Evolutionary conservation across 2,329 filamentous ascomycete genomes (phyloP).

Genomic region (Hymenoscyphus fraxineus): DNA sequence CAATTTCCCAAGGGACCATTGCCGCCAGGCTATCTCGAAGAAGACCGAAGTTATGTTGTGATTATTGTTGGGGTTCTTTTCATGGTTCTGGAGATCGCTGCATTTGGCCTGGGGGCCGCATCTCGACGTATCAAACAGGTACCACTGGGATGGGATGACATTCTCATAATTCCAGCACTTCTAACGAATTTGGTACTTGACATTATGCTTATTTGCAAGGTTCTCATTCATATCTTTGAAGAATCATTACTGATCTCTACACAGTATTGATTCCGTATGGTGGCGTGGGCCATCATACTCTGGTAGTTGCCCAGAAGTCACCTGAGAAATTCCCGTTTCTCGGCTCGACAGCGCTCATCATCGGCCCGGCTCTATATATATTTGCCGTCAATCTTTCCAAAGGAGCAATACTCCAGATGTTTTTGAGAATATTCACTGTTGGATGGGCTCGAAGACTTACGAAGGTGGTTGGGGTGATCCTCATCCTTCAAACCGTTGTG

Average conservation of each 20-base stretch:
- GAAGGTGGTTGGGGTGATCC: not conserved
- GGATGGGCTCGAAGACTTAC: not conserved
- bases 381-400: constrained; percentile 7
- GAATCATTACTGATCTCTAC: not conserved
- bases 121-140: constrained; percentile 8
- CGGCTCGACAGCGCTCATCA: not conserved
- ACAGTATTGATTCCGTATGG: constrained; percentile 7
- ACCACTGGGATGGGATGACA: constrained; percentile 8
- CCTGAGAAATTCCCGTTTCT: not conserved
- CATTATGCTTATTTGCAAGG: not conserved
- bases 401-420: constrained; percentile 5
- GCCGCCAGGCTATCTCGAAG: too few species aligned
- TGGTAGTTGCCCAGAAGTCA: not conserved
- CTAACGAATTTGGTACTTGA: constrained; percentile 2
- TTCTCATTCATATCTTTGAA: not conserved
- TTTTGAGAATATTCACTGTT: constrained; percentile 4
- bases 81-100: too few species aligned
- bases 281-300: constrained; percentile 7
- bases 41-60: too few species aligned
- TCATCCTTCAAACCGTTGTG: constrained; percentile 2
- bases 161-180: constrained; percentile 8
- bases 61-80: too few species aligned
- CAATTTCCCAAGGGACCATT: too few species aligned
- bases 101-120: not conserved
- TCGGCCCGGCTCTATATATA: constrained; percentile 1